Percentiles rank a stretch among this genome's conserved stretches.
Conservation (phyloP, 2,329 filamentous ascomycete species). For the Ophiocordyceps unilateralis region DNA sequence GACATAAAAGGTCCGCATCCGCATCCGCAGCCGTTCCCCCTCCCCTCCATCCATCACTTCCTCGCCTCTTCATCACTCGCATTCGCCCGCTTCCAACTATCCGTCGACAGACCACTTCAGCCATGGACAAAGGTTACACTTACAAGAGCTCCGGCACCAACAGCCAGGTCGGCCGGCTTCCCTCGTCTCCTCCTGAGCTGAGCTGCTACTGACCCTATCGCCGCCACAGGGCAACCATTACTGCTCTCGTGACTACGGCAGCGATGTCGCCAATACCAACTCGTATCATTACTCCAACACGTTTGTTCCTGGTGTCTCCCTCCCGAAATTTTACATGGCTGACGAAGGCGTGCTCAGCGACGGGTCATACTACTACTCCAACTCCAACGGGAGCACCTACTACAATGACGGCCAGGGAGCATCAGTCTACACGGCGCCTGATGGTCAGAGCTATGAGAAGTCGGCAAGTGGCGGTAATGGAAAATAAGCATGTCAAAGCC, state of each 20-base stretch:
- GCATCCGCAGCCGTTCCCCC: background rate
- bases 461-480: conserved; percentile 1
- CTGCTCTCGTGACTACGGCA: conserved; percentile 46
- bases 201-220: background rate
- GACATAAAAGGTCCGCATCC: too few relatives aligned
- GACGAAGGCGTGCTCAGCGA: conserved; percentile 19
- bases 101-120: background rate
- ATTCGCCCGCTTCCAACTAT: background rate
- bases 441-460: conserved; percentile 14
- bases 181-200: background rate
- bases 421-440: conserved; percentile 42
- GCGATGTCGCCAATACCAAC: conserved; percentile 35
- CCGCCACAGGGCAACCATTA: conserved; percentile 47
- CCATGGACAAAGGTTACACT: conserved; percentile 14
- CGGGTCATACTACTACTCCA: conserved; percentile 59
- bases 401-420: conserved; percentile 42
- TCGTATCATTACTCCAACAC: conserved; percentile 51
- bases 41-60: background rate
- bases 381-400: conserved; percentile 51
- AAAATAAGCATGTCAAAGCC: too few relatives aligned
- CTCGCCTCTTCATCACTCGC: background rate
- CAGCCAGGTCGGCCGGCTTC: conserved; percentile 27
- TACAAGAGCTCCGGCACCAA: conserved; percentile 42
- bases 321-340: conserved; percentile 20
- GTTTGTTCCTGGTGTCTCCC: conserved; percentile 16